phyloP scores from a whole-genome alignment of 352 stramenopile genomes.

The Phytophthora brassicae region DNA sequence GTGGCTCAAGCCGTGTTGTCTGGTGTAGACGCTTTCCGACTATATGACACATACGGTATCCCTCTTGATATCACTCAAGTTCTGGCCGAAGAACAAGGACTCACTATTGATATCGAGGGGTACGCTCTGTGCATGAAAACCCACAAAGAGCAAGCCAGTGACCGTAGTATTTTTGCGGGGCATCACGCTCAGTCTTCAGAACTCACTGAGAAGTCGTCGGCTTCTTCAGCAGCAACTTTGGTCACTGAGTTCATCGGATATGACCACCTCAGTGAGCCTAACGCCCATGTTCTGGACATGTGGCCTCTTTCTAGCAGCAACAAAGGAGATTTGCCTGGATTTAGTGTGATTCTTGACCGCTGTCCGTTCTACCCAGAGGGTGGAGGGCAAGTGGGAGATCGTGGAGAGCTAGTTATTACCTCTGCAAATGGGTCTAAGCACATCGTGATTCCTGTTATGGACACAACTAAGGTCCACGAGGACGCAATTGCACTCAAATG shows the following conservation, averaged over 20 bases:
- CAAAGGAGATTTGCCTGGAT: conserved; percentile 9
- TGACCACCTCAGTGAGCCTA: conserved; percentile 40
- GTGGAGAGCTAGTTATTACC: conserved; percentile 37
- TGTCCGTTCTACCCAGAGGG: conserved; percentile 82
- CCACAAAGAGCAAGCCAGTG: conserved; percentile 52
- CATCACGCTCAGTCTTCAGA: conserved; percentile 26
- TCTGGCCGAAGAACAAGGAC: conserved; percentile 57
- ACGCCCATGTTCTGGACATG: conserved; percentile 39
- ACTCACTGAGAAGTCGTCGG: conserved; percentile 3
- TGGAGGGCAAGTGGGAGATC: conserved; percentile 77
- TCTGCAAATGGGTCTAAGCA: conserved; percentile 6
- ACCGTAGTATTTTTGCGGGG: conserved; percentile 42
- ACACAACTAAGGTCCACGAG: conserved; percentile 48
- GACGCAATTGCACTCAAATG: conserved; percentile 55
- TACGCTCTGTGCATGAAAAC: conserved; percentile 52
- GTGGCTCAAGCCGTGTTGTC: conserved; percentile 27
- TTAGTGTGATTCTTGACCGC: conserved; percentile 51
- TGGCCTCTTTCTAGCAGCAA: conserved; percentile 28
- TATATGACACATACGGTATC: conserved; percentile 83
- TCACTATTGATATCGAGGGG: conserved; percentile 54
- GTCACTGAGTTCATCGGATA: conserved; percentile 64
- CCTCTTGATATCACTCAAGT: conserved; percentile 76
- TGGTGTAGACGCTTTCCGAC: conserved; percentile 58
- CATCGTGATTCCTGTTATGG: conserved; percentile 30
- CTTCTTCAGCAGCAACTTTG: not conserved